Evolutionary conservation across 129 eudicot species (phyloP).

Genomic region (Chrysanthemum makinoi): DNA sequence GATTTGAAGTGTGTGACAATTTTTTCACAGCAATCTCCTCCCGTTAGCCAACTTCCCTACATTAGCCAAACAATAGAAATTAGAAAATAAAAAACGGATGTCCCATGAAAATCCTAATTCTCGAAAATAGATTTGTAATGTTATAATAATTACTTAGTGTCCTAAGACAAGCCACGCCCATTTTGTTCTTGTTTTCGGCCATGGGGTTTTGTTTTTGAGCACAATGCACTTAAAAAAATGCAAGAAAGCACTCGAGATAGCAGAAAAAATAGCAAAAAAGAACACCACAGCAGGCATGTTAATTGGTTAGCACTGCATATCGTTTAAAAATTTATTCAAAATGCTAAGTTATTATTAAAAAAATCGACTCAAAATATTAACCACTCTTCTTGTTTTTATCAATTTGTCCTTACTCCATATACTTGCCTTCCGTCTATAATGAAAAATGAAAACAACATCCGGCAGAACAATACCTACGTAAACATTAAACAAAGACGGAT

Average conservation of each 20-base stretch:
- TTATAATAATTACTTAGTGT: too few relatives aligned
- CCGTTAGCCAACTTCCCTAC: conserved; percentile 60
- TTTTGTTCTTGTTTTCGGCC: too few relatives aligned
- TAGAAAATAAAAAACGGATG: background rate
- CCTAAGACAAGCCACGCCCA: too few relatives aligned
- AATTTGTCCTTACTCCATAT: background rate
- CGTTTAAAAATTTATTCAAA: conserved; percentile 4
- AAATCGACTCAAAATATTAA: too few relatives aligned
- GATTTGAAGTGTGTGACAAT: conserved; percentile 59
- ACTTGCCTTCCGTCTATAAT: conserved; percentile 6
- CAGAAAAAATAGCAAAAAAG: too few relatives aligned
- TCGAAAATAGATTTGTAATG: too few relatives aligned
- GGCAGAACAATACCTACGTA: background rate
- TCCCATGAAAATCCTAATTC: background rate
- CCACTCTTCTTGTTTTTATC: background rate
- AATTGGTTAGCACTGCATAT: conserved; percentile 9
- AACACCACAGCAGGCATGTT: background rate
- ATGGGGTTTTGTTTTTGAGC: too few relatives aligned
- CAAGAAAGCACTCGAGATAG: too few relatives aligned
- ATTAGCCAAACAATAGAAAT: conserved; percentile 18
- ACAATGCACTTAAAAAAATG: too few relatives aligned
- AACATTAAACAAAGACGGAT: background rate
- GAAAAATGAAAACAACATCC: conserved; percentile 5
- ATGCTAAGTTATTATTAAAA: background rate
- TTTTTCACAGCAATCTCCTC: conserved; percentile 72